Evolutionary conservation across 2,329 filamentous ascomycete genomes (phyloP), one percentile per base, ranked within the genome.

Genomic region (Alternaria rosae): DNA sequence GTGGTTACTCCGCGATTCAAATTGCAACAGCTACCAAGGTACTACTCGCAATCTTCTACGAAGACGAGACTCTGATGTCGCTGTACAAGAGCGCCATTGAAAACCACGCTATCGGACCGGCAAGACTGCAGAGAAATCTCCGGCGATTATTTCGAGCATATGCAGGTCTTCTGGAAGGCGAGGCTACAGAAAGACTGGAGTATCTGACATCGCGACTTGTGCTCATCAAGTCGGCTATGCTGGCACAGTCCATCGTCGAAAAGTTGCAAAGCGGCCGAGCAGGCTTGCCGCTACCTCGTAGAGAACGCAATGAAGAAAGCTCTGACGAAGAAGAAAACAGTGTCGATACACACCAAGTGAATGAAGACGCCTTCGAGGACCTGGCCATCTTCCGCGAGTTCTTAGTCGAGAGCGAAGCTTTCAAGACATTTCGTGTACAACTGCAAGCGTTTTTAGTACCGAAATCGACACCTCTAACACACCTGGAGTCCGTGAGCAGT

Each of bases 321-420:
- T 60, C 58, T 11, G 64, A 62, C 13, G 47, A 58, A 20, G 47
- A 58, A 6, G 62, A 65, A 0, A 64, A 70, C 17, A 35, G 9
- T 13, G 28, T 50, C 5, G 42, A 45, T 9, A 25, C 28, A 6
- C 17, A 2, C 3, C 21, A 26, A 11, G 57, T 70, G 4, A 52
- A 66, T 35, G 62, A 69, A 6, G 54, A 56, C 5, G 41, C 51
- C 11, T 69, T 65, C 35, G 58, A 63, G 3, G 64, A 68, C 26
- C 38, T 70, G 6, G 47, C 44, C 9, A 30, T 21, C 9, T 63
- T 69, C 11, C 60, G 61, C 3, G 45, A 68, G n/a, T 71, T 69
- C 21, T 48, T 71, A 3, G 28, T 62, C 4, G 42, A 47, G 12
- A 69, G 69, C 47, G 38, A 57, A 12, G 65, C 67, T 4, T 69